Evolutionary conservation across 208 protist genomes (phyloP), one percentile per base, ranked within the genome.

Genomic region (Acanthamoeba healyi): DNA sequence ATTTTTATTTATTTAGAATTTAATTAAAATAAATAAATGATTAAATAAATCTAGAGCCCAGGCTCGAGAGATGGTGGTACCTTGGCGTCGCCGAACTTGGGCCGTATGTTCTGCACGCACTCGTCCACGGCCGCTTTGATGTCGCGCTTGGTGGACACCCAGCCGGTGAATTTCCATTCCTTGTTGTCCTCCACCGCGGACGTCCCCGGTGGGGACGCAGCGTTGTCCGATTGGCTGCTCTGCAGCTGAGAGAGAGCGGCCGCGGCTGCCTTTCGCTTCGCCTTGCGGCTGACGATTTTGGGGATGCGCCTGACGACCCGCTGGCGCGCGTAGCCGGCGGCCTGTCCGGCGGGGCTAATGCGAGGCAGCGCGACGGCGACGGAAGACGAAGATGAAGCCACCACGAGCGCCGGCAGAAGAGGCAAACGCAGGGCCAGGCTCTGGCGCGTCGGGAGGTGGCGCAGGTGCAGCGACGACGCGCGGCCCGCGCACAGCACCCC

Each of bases 151-250:
- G 74, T 58, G 26, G 74, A 84, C 32, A 84, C 46, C 74, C 74
- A 84, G 2, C 74, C 74, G 6, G 74, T 84, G 74, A 84, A 84
- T 56, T 84, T 84, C 74, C 74, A 84, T 36, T 84, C 74, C 74
- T 84, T 84, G 38, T 9, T 32, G n/a, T 7, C 58, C 58, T 67
- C 58, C n/a, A 29, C 58, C n/a, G 22, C 58, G n/a, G 3, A 12
- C 34, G 19, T 17, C n/a, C 2, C 38, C 5, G 67, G 6, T 14
- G 38, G 32, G 7, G 36, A 9, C 34, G 44, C 2, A n/a, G 0
- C 22, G 34, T 0, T 44, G 34, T 5, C 12, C 36, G 29, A 17
- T 19, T 29, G 26, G 0, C 4, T 38, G 0, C 32, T 7, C 10
- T 19, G 63, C 63, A 70, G 63, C 19, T n/a, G n/a, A n/a, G n/a